A percentile compares a stretch with the other conserved stretches of the same genome.
phyloP scores from a whole-genome alignment of 2,329 filamentous ascomycete species.

The Mycocentrospora acerina region DNA sequence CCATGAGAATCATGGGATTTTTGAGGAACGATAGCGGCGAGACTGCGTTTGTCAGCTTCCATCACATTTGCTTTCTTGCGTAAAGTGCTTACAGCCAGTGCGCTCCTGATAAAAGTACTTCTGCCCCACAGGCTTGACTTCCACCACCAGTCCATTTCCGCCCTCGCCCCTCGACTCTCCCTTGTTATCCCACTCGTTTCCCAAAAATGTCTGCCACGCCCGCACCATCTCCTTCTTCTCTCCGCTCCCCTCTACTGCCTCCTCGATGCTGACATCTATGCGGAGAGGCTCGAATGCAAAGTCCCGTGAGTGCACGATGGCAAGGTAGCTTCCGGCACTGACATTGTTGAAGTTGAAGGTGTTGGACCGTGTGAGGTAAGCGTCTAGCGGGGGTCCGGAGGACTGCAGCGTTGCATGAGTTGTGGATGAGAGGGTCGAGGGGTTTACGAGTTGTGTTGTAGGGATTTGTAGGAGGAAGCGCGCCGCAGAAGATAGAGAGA shows the following conservation, averaged over 20 bases:
- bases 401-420: slow-evolving; percentile 69
- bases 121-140: slow-evolving; percentile 60
- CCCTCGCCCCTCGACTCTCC: slow-evolving; percentile 61
- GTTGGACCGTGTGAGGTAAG: slow-evolving; percentile 67
- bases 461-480: slow-evolving; percentile 57
- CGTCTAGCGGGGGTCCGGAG: slow-evolving; percentile 51
- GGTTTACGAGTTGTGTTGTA: slow-evolving; percentile 45
- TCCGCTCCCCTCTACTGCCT: slow-evolving; percentile 30
- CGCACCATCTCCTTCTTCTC: slow-evolving; percentile 51
- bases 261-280: slow-evolving; percentile 64
- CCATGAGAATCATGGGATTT: slow-evolving; percentile 96
- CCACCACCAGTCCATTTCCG: slow-evolving; percentile 53
- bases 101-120: slow-evolving; percentile 80
- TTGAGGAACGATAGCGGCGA: slow-evolving; percentile 81
- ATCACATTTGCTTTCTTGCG: neutral
- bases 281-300: slow-evolving; percentile 77
- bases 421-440: slow-evolving; percentile 54
- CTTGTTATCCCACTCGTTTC: slow-evolving; percentile 86
- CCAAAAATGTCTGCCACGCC: slow-evolving; percentile 83
- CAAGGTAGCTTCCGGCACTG: slow-evolving; percentile 72
- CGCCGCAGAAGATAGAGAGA: slow-evolving; percentile 44
- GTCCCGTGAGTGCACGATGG: slow-evolving; percentile 74
- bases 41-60: slow-evolving; percentile 53
- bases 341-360: slow-evolving; percentile 77
- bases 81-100: slow-evolving; percentile 65